Evolutionary conservation across 257 asterid species (phyloP), one percentile per base, ranked within the genome.

Genomic region (Asclepias syriaca): DNA sequence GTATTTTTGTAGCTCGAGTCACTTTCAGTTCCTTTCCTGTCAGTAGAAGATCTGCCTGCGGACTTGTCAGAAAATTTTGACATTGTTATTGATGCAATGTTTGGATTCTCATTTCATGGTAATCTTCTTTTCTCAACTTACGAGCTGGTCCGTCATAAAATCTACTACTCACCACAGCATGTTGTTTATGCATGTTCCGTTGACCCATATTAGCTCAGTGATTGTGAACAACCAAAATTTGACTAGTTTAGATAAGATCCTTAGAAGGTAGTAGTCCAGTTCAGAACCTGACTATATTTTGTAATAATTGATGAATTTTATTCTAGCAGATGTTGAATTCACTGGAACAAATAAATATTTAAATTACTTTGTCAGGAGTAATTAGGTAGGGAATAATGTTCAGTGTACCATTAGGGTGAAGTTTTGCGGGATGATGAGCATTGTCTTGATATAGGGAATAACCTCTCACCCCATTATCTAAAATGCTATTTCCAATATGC

Each of bases 61-160:
- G 92, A 94, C 82, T 77, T 94, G 27, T 87, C 92, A 4, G 81
- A 85, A 70, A 87, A 81, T 81, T 94, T 88, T 67, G 96, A 91
- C 80, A 75, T 91, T 73, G 61, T 91, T 55, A 85, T 94, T 71
- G 97, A 94, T 89, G 96, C 97, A 55, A 84, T 94, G 75, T 91
- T 91, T 69, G 99, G 97, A 72, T 91, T 94, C 86, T 94, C 97
- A 55, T 92, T 92, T 84, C 97, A 89, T 53, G 98, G 98, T 93
- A 84, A 43, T 19, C 74, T 14, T 64, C 29, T 50, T 37, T 61
- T 34, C 57, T 46, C 32, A 65, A 50, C 2, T 32, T 21, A 32
- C 48, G 2, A 8, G 48, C 48, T 8, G 48, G 48, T 43, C 10
- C 1, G 48, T 43, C 48, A 6, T 43, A 6, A 7, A 43, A 43